Conservation (phyloP, 2,329 filamentous ascomycete species). For the Annulohypoxylon truncatum region DNA sequence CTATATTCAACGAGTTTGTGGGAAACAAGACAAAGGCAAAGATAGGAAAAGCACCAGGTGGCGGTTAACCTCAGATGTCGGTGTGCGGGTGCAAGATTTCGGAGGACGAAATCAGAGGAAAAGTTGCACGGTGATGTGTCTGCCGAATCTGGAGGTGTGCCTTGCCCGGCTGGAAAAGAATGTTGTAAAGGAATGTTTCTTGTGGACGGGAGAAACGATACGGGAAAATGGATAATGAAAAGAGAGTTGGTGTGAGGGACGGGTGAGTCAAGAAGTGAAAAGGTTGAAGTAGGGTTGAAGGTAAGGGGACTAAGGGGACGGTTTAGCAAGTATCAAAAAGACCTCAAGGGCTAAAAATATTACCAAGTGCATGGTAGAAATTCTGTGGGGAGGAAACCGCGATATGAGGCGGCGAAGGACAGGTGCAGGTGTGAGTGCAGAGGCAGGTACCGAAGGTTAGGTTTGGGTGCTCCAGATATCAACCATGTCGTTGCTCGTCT, state of each 20-base stretch:
- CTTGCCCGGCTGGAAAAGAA: conserved; percentile 16
- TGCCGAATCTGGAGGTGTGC: conserved; percentile 26
- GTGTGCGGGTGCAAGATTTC: not conserved
- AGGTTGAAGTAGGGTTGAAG: not conserved
- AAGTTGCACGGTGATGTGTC: conserved; percentile 28
- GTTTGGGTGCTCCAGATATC: not conserved
- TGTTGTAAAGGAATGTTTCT: conserved; percentile 20
- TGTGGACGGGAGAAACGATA: conserved; percentile 18
- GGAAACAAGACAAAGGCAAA: conserved; percentile 9
- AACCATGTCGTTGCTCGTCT: not conserved
- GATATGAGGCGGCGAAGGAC: conserved; percentile 11
- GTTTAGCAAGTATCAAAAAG: not conserved
- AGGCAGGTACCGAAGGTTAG: conserved; percentile 2
- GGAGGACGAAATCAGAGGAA: conserved; percentile 29
- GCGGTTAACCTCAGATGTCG: not conserved
- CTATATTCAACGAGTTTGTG: not conserved
- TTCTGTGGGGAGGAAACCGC: not conserved
- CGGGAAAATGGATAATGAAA: conserved; percentile 6
- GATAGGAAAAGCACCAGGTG: conserved; percentile 12
- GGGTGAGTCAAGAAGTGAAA: not conserved
- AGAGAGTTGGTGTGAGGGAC: conserved; percentile 9
- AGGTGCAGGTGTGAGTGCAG: conserved; percentile 4
- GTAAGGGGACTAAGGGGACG: conserved; percentile 1
- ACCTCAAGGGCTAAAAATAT: not conserved
- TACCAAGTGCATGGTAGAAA: not conserved